Evolutionary conservation across 1,284 basidiomycete species (phyloP).

Genomic region (Pseudozyma hubeiensis): DNA sequence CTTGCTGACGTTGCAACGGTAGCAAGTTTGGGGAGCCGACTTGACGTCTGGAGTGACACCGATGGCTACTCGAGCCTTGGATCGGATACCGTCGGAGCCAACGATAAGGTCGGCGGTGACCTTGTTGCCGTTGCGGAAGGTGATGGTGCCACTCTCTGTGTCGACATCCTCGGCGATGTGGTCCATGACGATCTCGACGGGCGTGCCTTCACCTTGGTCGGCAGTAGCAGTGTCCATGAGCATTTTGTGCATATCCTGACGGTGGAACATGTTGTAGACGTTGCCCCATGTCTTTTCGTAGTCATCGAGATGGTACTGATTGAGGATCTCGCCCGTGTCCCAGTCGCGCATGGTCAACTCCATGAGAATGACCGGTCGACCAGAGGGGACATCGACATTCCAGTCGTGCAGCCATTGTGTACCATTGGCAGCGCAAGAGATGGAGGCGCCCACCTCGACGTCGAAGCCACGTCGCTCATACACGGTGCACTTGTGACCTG

Average conservation of each 20-base stretch:
- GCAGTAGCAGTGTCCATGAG: constrained; percentile 62
- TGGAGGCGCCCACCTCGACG: constrained; percentile 50
- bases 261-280: constrained; percentile 68
- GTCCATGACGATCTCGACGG: constrained; percentile 65
- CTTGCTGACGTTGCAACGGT: constrained; percentile 69
- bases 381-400: constrained; percentile 38
- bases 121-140: constrained; percentile 72
- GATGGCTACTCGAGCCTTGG: constrained; percentile 59
- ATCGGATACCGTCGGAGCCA: constrained; percentile 75
- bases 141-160: constrained; percentile 68
- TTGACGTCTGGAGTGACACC: constrained; percentile 52
- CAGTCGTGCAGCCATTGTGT: constrained; percentile 51
- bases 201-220: constrained; percentile 58
- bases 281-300: constrained; percentile 53
- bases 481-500: constrained; percentile 48
- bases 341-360: constrained; percentile 52
- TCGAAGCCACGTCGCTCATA: constrained; percentile 49
- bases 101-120: constrained; percentile 75
- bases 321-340: constrained; percentile 46
- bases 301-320: constrained; percentile 48
- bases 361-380: constrained; percentile 49
- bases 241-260: constrained; percentile 68
- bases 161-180: constrained; percentile 68
- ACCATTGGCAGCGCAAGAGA: constrained; percentile 51
- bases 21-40: constrained; percentile 69